These are phyloP conservation scores for Saccharomycopsis hybrid DNA, from an alignment of 1,139 yeast species.

Conservation along the genomic window DNA sequence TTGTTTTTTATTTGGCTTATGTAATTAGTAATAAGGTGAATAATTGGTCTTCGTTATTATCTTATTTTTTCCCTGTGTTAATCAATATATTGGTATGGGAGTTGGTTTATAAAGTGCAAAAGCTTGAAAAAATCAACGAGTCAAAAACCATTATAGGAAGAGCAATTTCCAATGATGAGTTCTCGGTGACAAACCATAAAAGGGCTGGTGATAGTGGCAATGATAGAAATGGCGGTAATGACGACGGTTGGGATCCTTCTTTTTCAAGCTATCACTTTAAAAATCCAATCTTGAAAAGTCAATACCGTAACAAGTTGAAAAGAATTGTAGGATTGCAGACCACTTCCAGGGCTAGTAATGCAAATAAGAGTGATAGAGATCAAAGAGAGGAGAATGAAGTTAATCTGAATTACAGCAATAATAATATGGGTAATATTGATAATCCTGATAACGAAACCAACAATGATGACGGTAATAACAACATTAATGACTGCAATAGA, in stretches of 20 bases:
- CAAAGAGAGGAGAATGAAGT: too few relatives aligned
- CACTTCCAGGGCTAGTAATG: not conserved
- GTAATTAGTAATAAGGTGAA: conserved; percentile 20
- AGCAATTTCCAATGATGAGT: conserved; percentile 11
- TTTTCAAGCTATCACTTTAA: not conserved
- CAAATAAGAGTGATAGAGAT: not conserved
- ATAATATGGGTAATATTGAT: too few relatives aligned
- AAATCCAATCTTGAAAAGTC: conserved; percentile 1
- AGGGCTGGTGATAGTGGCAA: not conserved
- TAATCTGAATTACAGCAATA: too few relatives aligned
- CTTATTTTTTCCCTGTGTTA: conserved; percentile 22
- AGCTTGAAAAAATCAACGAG: conserved; percentile 11
- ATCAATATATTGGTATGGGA: conserved; percentile 25
- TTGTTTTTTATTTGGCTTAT: conserved; percentile 20
- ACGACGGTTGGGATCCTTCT: too few relatives aligned
- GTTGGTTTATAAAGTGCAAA: conserved; percentile 19
- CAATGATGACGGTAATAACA: too few relatives aligned
- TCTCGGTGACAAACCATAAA: not conserved
- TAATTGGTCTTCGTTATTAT: conserved; percentile 23
- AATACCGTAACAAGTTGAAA: not conserved
- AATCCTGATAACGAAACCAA: too few relatives aligned
- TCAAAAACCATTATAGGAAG: conserved; percentile 17
- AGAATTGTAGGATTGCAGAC: not conserved
- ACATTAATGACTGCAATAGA: too few relatives aligned
- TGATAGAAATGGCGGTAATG: not conserved